phyloP scores from a whole-genome alignment of 2,329 filamentous ascomycete species.

The Cercospora berteroae region DNA sequence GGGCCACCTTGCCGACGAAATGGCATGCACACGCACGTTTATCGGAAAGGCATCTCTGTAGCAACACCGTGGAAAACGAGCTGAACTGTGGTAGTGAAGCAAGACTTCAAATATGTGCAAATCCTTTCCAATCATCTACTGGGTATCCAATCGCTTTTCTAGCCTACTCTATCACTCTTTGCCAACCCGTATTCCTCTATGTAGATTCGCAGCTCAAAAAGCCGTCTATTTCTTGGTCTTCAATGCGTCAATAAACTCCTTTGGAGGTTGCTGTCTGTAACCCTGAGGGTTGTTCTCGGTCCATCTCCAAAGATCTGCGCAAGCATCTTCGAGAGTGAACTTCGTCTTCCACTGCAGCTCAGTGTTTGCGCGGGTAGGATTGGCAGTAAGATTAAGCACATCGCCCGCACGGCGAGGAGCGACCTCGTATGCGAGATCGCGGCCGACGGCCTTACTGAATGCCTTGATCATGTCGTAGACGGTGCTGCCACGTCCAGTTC shows the following conservation, averaged over 20 bases:
- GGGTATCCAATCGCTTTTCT: constrained; percentile 12
- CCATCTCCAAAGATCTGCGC: constrained; percentile 94
- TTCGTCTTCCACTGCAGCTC: constrained; percentile 93
- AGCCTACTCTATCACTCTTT: constrained; percentile 2
- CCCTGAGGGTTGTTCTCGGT: constrained; percentile 95
- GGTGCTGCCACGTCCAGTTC: constrained; percentile 89
- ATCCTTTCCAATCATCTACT: neutral
- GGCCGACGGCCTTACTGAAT: constrained; percentile 83
- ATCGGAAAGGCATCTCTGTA: too few species aligned
- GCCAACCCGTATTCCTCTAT: neutral
- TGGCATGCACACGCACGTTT: neutral
- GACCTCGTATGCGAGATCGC: constrained; percentile 82
- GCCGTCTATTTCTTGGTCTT: constrained; percentile 29
- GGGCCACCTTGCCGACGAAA: neutral
- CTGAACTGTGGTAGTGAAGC: neutral
- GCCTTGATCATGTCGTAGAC: constrained; percentile 97
- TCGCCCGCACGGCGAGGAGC: constrained; percentile 80
- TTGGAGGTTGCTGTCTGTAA: constrained; percentile 87
- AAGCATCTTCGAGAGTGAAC: constrained; percentile 86
- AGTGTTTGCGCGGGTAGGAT: constrained; percentile 79
- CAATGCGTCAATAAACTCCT: constrained; percentile 66
- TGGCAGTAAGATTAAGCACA: constrained; percentile 90
- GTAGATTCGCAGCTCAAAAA: neutral
- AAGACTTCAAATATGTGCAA: neutral
- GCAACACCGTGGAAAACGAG: too few species aligned